These are phyloP conservation scores for Phanerodontia chrysosporium DNA, from an alignment of 768 basidiomycete genomes.

Conservation along the genomic window DNA sequence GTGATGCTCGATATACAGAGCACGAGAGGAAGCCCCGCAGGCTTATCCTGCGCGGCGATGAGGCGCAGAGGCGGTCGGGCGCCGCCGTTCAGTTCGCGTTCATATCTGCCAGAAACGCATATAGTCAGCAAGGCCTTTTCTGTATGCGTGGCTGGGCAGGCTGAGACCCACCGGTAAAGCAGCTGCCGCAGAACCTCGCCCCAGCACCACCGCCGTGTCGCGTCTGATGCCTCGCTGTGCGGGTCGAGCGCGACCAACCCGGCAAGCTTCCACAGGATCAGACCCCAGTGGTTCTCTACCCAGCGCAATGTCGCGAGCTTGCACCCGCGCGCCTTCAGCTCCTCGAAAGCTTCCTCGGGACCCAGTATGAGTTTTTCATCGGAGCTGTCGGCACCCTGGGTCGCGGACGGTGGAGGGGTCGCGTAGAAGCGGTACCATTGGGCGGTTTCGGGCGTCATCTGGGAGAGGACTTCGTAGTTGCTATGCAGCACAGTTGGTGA, in stretches of 20 bases:
- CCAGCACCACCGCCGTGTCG: constrained; percentile 73
- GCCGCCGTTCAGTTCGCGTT: constrained; percentile 76
- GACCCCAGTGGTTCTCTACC: constrained; percentile 89
- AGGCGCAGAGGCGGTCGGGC: constrained; percentile 78
- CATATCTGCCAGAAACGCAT: constrained; percentile 61
- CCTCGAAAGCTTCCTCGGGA: constrained; percentile 49
- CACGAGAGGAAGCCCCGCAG: constrained; percentile 76
- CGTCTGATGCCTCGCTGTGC: constrained; percentile 41
- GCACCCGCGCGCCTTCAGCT: constrained; percentile 58
- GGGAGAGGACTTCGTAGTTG: constrained; percentile 44
- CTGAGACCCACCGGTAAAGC: constrained; percentile 63
- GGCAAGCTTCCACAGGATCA: constrained; percentile 94
- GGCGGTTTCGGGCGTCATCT: constrained; percentile 53
- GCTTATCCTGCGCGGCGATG: constrained; percentile 79
- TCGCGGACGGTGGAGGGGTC: constrained; percentile 11
- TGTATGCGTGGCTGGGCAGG: not conserved
- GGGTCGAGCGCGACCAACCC: constrained; percentile 79
- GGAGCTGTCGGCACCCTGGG: not conserved
- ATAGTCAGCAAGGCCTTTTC: not conserved
- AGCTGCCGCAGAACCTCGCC: constrained; percentile 77
- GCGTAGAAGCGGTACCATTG: constrained; percentile 55
- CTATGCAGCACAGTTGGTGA: constrained; percentile 28
- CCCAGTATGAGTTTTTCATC: constrained; percentile 32
- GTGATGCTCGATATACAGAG: constrained; percentile 75
- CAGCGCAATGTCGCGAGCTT: constrained; percentile 67